Base-by-base conservation (phyloP, 2,329 filamentous ascomycete genomes). In the Colletotrichum acutatum region DNA sequence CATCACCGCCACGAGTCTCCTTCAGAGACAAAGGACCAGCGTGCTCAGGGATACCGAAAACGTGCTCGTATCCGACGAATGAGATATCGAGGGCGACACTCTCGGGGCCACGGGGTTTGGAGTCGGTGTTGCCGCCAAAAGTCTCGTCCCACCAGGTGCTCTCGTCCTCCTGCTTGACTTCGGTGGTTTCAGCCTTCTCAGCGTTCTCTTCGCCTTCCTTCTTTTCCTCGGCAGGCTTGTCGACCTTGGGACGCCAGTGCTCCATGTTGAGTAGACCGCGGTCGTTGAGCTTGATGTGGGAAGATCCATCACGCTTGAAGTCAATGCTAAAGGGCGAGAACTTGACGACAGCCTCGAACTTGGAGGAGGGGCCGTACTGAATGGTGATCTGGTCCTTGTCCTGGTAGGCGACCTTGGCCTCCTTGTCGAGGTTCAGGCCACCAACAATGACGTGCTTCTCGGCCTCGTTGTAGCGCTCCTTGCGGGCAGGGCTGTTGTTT, bases 111-210 rank as follows among this genome's bases (percentile, higher is more conserved):
- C 92, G 91, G n/a, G 97, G 96, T 84, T 99, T 99, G 5, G 92
- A 90, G 82, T 99, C 97, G 0, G 95, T 98, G 81, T 97, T 97
- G 74, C 96, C 95, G 75, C 96, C 96, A 82, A 99, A 99, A 0
- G 89, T 90, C 85, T 99, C 97, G 7, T 99, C 97, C 97, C 97
- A 99, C 95, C 95, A 98, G 4, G 95, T 98, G 83, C 92, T 93
- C 80, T 98, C 94, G 76, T 97, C 94, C 75, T 93, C 90, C 82
- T 46, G 78, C 76, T 49, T 76, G 75, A 65, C 58, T 63, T 85
- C 80, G 62, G 86, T 84, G 59, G 85, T 81, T 71, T 85, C 82
- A 5, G 80, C 24, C 32, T 26, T 42, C 70, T 77, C 9, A 72
- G 74, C 63, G 76, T 63, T 77, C 75, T 83, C 82, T 75, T 86